These are phyloP conservation scores for Candida boleticola DNA, from an alignment of 805 yeast genomes.

Conservation along the genomic window DNA sequence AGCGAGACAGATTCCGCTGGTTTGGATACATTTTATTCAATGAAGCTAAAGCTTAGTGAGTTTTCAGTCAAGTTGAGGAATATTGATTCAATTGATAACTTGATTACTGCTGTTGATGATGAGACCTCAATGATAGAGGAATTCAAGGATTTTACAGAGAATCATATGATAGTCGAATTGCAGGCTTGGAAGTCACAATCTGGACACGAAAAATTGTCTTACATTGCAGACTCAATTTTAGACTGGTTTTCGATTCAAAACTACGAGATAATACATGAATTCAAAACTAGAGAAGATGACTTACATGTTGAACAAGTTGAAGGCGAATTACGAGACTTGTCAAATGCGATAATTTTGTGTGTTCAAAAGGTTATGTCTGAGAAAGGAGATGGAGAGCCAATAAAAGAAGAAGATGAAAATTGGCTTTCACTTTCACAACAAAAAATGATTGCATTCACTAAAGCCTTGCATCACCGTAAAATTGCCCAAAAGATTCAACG, in stretches of 20 bases:
- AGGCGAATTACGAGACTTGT: conserved; percentile 44
- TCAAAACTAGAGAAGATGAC: neutral
- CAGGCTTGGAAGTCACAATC: conserved; percentile 28
- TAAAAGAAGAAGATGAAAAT: conserved; percentile 50
- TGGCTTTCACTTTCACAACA: conserved; percentile 62
- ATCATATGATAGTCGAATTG: conserved; percentile 24
- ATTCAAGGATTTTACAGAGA: conserved; percentile 17
- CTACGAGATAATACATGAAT: conserved; percentile 9
- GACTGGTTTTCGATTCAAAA: conserved; percentile 42
- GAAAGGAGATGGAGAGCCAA: conserved; percentile 13
- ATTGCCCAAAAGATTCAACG: conserved; percentile 34
- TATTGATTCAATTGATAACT: conserved; percentile 13
- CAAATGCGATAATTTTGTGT: conserved; percentile 60
- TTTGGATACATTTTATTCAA: neutral
- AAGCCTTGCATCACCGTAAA: conserved; percentile 37
- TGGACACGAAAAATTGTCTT: conserved; percentile 30
- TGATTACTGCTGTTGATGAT: conserved; percentile 19
- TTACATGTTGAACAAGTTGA: conserved; percentile 41
- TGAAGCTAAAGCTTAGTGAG: neutral
- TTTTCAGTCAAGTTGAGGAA: neutral
- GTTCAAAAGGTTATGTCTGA: conserved; percentile 57
- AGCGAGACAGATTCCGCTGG: conserved; percentile 6
- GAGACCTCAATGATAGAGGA: conserved; percentile 17
- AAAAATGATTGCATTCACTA: conserved; percentile 39
- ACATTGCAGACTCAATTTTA: conserved; percentile 47